A percentile compares a stretch with the other conserved stretches of the same genome.
phyloP scores from a whole-genome alignment of 164 flowering plant genomes.

The Nelumbo lutea region DNA sequence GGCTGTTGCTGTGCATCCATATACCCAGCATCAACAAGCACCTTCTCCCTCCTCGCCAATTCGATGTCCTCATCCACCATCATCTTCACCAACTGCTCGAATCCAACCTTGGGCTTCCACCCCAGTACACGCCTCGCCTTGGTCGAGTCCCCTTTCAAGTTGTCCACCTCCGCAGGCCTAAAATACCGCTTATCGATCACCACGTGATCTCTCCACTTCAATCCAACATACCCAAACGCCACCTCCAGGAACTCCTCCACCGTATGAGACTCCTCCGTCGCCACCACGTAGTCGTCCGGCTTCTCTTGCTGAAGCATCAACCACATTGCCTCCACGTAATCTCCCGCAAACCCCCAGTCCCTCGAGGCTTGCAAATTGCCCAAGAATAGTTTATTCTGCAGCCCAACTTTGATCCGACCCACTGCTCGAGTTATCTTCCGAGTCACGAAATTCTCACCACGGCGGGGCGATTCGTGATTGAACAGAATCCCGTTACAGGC shows the following conservation, averaged over 20 bases:
- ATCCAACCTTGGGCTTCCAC: conserved; percentile 75
- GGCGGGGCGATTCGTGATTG: conserved; percentile 68
- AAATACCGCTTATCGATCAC: conserved; percentile 69
- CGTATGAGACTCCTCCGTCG: conserved; percentile 71
- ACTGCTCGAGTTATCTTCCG: conserved; percentile 70
- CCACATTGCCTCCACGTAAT: conserved; percentile 91
- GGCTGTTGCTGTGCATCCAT: conserved; percentile 83
- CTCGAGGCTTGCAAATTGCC: conserved; percentile 68
- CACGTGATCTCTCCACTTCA: conserved; percentile 71
- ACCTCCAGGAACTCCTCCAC: conserved; percentile 68
- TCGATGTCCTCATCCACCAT: conserved; percentile 77
- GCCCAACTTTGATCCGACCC: conserved; percentile 67
- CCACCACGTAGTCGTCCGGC: conserved; percentile 73
- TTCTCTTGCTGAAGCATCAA: conserved; percentile 79
- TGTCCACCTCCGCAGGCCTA: conserved; percentile 72
- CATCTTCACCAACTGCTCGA: conserved; percentile 75
- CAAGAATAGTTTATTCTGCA: conserved; percentile 62
- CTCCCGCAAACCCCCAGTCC: conserved; percentile 83
- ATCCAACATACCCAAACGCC: conserved; percentile 63
- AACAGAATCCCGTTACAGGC: conserved; percentile 76
- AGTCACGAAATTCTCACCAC: conserved; percentile 78
- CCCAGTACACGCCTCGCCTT: conserved; percentile 59
- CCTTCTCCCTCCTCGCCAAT: conserved; percentile 71
- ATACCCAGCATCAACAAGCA: conserved; percentile 74
- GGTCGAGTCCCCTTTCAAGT: conserved; percentile 59